Evolutionary conservation across 1,284 basidiomycete genomes (phyloP).

Genomic region (Farysia itapuensis): DNA sequence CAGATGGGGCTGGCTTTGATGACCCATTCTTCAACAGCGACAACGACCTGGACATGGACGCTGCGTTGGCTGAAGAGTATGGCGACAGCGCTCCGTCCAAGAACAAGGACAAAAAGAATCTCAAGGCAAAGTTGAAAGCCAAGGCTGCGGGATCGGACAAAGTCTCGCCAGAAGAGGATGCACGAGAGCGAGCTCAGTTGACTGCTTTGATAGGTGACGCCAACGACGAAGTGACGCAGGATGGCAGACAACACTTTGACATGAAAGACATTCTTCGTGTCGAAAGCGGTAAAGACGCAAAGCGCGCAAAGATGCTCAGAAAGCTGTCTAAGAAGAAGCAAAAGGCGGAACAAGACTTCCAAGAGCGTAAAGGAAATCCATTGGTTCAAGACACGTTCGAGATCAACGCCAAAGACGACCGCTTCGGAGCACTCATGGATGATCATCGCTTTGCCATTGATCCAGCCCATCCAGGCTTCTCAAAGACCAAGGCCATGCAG

Average conservation of each 20-base stretch:
- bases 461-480: constrained; percentile 75
- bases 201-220: constrained; percentile 33
- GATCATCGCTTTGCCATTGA: constrained; percentile 93
- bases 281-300: constrained; percentile 68
- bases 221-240: constrained; percentile 36
- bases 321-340: constrained; percentile 43
- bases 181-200: constrained; percentile 22
- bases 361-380: constrained; percentile 60
- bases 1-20: constrained; percentile 51
- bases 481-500: constrained; percentile 57
- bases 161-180: constrained; percentile 3
- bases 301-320: constrained; percentile 34
- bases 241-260: constrained; percentile 72
- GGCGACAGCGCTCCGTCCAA: constrained; percentile 59
- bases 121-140: constrained; percentile 9
- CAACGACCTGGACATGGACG: constrained; percentile 52
- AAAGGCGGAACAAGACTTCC: constrained; percentile 25
- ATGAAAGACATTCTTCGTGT: constrained; percentile 85
- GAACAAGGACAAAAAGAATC: constrained; percentile 10
- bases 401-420: constrained; percentile 81
- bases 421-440: constrained; percentile 84
- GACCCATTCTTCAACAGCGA: constrained; percentile 66
- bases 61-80: constrained; percentile 59
- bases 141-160: constrained; percentile 1
- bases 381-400: constrained; percentile 65